phyloP scores from a whole-genome alignment of 768 basidiomycete genomes.

The Exidia glandulosa region DNA sequence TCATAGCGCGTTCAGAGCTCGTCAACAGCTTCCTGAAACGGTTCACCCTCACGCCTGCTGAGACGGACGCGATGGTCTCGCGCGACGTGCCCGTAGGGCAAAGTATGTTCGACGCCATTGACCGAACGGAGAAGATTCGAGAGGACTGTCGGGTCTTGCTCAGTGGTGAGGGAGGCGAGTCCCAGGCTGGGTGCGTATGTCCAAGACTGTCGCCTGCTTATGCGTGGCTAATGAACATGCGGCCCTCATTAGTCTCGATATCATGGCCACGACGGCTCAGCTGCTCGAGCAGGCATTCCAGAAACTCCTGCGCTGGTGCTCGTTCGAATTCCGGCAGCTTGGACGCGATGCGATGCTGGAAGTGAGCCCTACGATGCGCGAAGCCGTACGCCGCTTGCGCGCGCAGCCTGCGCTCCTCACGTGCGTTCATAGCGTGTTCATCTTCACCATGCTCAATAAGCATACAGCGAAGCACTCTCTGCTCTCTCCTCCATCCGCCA shows the following conservation, averaged over 20 bases:
- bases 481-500: slow-evolving; percentile 76
- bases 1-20: slow-evolving; percentile 27
- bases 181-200: slow-evolving; percentile 53
- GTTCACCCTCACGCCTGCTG: slow-evolving; percentile 72
- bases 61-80: slow-evolving; percentile 64
- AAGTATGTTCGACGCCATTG: slow-evolving; percentile 76
- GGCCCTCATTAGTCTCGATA: slow-evolving; percentile 54
- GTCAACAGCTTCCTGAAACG: slow-evolving; percentile 69
- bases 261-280: slow-evolving; percentile 71
- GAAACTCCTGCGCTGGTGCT: slow-evolving; percentile 78
- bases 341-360: slow-evolving; percentile 67
- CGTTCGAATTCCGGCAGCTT: slow-evolving; percentile 73
- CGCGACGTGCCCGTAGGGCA: slow-evolving; percentile 65
- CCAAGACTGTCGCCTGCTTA: neutral
- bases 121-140: slow-evolving; percentile 73
- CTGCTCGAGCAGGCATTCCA: slow-evolving; percentile 84
- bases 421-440: slow-evolving; percentile 27
- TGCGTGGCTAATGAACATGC: neutral
- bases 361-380: slow-evolving; percentile 50
- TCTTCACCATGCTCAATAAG: slow-evolving; percentile 13
- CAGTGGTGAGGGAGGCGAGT: slow-evolving; percentile 72
- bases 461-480: slow-evolving; percentile 56
- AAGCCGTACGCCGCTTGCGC: slow-evolving; percentile 64
- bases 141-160: slow-evolving; percentile 79
- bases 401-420: slow-evolving; percentile 67